These are phyloP conservation scores for Tetraselmis striata DNA, from an alignment of 139 green algal species.

Conservation along the genomic window DNA sequence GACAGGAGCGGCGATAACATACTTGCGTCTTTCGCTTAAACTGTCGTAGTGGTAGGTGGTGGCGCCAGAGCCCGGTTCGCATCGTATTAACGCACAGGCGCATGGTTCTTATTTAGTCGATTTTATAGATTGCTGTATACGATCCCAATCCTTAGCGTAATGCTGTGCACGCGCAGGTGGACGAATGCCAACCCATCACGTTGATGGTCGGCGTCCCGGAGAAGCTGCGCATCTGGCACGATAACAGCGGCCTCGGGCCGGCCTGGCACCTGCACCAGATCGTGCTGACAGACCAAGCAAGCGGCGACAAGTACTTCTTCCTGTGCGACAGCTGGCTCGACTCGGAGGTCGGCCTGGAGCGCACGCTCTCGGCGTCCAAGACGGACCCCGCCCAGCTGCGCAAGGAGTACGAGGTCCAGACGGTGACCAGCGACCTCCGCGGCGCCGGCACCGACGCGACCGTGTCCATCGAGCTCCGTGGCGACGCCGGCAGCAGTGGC, in stretches of 20 bases:
- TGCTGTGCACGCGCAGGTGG: neutral
- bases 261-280: constrained; percentile 42
- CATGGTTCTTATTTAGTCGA: too few species aligned
- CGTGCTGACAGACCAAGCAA: constrained; percentile 4
- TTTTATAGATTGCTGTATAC: too few species aligned
- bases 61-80: too few species aligned
- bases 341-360: neutral
- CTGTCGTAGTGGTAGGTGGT: too few species aligned
- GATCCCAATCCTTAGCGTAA: too few species aligned
- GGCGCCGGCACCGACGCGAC: constrained; percentile 52
- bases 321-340: neutral
- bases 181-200: neutral
- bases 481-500: constrained; percentile 15
- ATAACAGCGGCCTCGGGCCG: constrained; percentile 31
- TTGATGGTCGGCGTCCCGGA: neutral
- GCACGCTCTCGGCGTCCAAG: neutral
- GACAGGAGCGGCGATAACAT: too few species aligned
- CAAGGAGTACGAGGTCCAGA: neutral
- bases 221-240: constrained; percentile 35
- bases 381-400: neutral
- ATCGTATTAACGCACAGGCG: too few species aligned
- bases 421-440: constrained; percentile 25
- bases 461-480: constrained; percentile 49
- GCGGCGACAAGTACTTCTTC: neutral
- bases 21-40: too few species aligned